Percentiles rank a stretch among this genome's conserved stretches.
Conservation (phyloP, 2,329 filamentous ascomycete genomes). For the Botrytis elliptica region DNA sequence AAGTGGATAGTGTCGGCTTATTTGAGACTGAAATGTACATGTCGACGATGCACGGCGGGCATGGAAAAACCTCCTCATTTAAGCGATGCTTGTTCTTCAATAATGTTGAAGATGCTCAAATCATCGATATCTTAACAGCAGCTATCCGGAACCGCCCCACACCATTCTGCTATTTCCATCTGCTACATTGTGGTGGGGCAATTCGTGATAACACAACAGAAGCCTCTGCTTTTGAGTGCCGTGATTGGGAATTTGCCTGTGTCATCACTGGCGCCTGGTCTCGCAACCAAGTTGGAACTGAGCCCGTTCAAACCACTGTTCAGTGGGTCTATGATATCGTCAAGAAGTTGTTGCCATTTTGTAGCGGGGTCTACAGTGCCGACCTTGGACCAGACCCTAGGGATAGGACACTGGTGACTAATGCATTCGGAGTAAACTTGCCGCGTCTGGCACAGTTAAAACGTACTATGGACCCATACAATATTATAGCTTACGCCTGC, state of each 20-base stretch:
- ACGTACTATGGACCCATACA: slow-evolving; percentile 46
- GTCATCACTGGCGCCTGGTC: slow-evolving; percentile 63
- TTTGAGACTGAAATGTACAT: slow-evolving; percentile 63
- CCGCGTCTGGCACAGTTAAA: slow-evolving; percentile 53
- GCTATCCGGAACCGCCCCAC: slow-evolving; percentile 44
- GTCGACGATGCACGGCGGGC: slow-evolving; percentile 57
- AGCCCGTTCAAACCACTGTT: slow-evolving; percentile 42
- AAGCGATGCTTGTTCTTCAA: slow-evolving; percentile 63
- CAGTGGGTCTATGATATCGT: slow-evolving; percentile 58
- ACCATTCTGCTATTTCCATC: slow-evolving; percentile 58
- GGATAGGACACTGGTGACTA: slow-evolving; percentile 50
- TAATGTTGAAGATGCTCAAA: slow-evolving; percentile 41
- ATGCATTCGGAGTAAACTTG: slow-evolving; percentile 57
- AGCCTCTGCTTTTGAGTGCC: slow-evolving; percentile 59
- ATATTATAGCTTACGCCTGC: slow-evolving; percentile 55
- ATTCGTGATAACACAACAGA: slow-evolving; percentile 45
- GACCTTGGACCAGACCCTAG: slow-evolving; percentile 63
- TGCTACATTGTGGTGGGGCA: slow-evolving; percentile 59
- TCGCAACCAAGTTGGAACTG: slow-evolving; percentile 50
- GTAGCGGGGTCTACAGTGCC: slow-evolving; percentile 55
- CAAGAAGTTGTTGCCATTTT: slow-evolving; percentile 48
- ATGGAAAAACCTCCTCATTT: slow-evolving; percentile 61
- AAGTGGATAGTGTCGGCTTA: slow-evolving; percentile 49
- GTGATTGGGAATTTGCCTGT: slow-evolving; percentile 64
- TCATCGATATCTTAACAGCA: slow-evolving; percentile 43